Evolutionary conservation across 768 basidiomycete species (phyloP).

Genomic region (Tulasnella sp.): DNA sequence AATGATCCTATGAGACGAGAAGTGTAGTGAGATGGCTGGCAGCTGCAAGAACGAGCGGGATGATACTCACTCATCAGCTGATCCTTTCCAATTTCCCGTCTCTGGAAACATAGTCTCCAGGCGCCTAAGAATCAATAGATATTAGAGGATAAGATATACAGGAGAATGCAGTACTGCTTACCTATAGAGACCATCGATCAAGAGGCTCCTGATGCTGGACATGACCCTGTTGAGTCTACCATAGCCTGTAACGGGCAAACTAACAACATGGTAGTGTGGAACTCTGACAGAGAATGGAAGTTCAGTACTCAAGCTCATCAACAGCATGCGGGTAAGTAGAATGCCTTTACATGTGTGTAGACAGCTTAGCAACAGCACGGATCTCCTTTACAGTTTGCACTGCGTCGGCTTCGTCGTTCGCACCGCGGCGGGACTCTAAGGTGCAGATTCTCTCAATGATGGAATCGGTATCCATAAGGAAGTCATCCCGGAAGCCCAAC

Average conservation of each 20-base stretch:
- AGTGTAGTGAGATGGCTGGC: background rate
- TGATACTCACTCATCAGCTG: conserved; percentile 41
- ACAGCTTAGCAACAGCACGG: conserved; percentile 29
- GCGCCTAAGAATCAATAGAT: background rate
- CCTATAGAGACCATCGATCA: conserved; percentile 55
- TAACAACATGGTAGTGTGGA: conserved; percentile 47
- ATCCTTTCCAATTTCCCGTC: conserved; percentile 44
- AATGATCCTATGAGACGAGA: conserved; percentile 29
- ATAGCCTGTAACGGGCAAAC: conserved; percentile 29
- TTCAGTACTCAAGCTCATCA: background rate
- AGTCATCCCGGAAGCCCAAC: conserved; percentile 52
- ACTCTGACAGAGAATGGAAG: conserved; percentile 31
- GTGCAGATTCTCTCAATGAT: conserved; percentile 41
- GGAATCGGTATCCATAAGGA: conserved; percentile 39
- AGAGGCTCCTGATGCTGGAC: conserved; percentile 36
- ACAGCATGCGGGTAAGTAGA: background rate
- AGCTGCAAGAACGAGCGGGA: background rate
- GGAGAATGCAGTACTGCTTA: conserved; percentile 35
- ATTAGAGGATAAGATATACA: background rate
- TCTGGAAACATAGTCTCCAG: conserved; percentile 50
- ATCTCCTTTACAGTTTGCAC: conserved; percentile 33
- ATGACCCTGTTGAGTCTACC: conserved; percentile 26
- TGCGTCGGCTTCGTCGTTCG: conserved; percentile 23
- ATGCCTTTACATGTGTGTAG: conserved; percentile 46
- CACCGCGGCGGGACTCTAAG: conserved; percentile 35